Conservation (phyloP, 2,329 filamentous ascomycete species). For the Alternaria tenuissima region DNA sequence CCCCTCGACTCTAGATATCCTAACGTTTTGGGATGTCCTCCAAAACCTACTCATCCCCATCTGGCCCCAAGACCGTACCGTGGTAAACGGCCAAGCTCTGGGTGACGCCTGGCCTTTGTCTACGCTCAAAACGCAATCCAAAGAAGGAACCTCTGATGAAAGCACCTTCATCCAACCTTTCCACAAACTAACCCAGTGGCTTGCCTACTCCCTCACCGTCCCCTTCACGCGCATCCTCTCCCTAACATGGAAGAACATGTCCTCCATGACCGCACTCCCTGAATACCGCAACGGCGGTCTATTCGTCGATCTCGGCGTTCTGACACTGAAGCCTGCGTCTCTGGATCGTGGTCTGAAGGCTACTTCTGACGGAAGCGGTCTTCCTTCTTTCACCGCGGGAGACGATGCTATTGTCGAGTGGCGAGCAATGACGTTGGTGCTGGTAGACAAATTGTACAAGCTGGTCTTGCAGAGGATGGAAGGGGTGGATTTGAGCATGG, state of each 20-base stretch:
- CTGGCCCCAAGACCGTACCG: conserved; percentile 86
- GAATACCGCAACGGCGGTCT: conserved; percentile 94
- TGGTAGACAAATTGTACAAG: conserved; percentile 72
- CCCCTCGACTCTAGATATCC: conserved; percentile 67
- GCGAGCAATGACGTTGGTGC: conserved; percentile 75
- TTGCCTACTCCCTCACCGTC: conserved; percentile 91
- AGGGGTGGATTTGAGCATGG: conserved; percentile 73
- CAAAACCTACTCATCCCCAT: conserved; percentile 85
- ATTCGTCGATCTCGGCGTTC: conserved; percentile 81
- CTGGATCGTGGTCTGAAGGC: conserved; percentile 72
- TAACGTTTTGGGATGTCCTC: conserved; percentile 85
- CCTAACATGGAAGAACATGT: conserved; percentile 79
- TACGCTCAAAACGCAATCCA: conserved; percentile 72
- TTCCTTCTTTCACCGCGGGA: conserved; percentile 73
- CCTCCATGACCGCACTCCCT: conserved; percentile 85
- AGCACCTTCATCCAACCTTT: conserved; percentile 78
- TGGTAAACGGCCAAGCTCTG: conserved; percentile 81
- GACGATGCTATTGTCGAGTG: conserved; percentile 82
- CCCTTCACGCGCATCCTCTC: conserved; percentile 77
- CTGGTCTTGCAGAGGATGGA: conserved; percentile 75
- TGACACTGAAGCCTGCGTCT: conserved; percentile 75
- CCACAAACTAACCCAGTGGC: conserved; percentile 91
- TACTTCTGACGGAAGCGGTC: conserved; percentile 64
- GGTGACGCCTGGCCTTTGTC: conserved; percentile 93
- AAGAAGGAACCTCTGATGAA: conserved; percentile 48